Base-by-base conservation (phyloP, 2,329 filamentous ascomycete genomes). In the Aureobasidium sp. region DNA sequence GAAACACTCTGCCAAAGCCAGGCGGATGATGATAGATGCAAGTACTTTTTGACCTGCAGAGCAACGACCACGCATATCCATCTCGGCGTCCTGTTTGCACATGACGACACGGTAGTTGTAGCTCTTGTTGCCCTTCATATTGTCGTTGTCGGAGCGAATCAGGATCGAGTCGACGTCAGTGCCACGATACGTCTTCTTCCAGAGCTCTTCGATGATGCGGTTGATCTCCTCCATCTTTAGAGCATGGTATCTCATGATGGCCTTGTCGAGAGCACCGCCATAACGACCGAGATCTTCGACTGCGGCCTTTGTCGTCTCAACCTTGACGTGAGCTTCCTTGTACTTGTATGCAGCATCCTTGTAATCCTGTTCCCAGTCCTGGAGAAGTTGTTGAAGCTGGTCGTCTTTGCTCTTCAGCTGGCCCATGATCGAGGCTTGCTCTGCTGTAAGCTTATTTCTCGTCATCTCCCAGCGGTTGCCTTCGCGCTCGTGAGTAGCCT, bases 211-310 rank as follows among this genome's bases (percentile, higher is more conserved):
- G 56, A 95, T 88, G 73, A 97, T 97, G 62, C 86, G 84, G 75
- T 99, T 99, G 74, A 99, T 93, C 74, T 99, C 92, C 68, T 94
- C 90, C 94, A 99, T 99, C 80, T 99, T 99, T 72, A 96, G 79
- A 34, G 87, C 84, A 77, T 99, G 94, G 72, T 93, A 99, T 70
- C 90, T 90, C 90, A 99, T 97, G 70, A 99, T 95, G 51, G 94
- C 95, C 71, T 94, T 91, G 78, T 97, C 93, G 14, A 99, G 82
- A 8, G 94, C 94, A 11, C 84, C 82, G 47, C 85, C 82, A 72
- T 96, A 97, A 44, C 90, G 88, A 7, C 83, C 88, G 39, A 99
- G 79, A 72, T 99, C 94, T 62, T 96, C 91, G 61, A 96, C 90
- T 2, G 91, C 93, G 3, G 92, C 93, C 74, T 92, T 95, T 53